Conservation (phyloP, 2,329 filamentous ascomycete genomes). For the Colletotrichum incanum region DNA sequence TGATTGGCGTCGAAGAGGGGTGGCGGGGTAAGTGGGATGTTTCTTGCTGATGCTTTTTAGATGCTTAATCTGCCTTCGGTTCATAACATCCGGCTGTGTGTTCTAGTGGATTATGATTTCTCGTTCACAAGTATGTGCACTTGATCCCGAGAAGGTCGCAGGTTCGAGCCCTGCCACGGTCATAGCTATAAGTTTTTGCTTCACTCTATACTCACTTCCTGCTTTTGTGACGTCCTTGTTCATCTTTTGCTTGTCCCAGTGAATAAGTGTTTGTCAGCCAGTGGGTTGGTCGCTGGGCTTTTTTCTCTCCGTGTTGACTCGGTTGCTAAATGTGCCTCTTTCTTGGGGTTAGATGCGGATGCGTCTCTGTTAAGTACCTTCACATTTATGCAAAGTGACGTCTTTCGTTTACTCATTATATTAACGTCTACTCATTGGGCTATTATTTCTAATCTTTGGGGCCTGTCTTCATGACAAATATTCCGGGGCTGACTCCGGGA, state of each 20-base stretch:
- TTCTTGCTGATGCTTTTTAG: neutral
- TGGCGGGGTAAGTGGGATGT: neutral
- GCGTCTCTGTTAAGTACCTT: neutral
- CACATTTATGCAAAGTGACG: neutral
- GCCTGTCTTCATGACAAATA: neutral
- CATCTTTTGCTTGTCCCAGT: neutral
- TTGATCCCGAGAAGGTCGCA: conserved; percentile 38
- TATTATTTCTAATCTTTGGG: neutral
- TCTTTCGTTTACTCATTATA: neutral
- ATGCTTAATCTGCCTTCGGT: accelerated
- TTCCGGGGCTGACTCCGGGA: neutral
- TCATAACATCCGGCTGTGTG: conserved; percentile 20
- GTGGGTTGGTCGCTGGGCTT: neutral
- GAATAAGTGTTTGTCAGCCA: neutral
- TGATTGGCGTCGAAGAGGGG: neutral
- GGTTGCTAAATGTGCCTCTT: neutral
- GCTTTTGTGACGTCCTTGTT: neutral
- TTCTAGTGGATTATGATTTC: conserved; percentile 40
- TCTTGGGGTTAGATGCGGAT: no score
- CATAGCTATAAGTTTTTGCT: neutral
- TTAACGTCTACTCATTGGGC: neutral
- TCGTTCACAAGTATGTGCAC: conserved; percentile 37
- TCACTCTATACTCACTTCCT: neutral
- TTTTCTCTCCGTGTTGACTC: no score
- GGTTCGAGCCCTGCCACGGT: conserved; percentile 39